These are phyloP conservation scores for Eutypa lata DNA, from an alignment of 2,329 filamentous ascomycete genomes.

Conservation along the genomic window DNA sequence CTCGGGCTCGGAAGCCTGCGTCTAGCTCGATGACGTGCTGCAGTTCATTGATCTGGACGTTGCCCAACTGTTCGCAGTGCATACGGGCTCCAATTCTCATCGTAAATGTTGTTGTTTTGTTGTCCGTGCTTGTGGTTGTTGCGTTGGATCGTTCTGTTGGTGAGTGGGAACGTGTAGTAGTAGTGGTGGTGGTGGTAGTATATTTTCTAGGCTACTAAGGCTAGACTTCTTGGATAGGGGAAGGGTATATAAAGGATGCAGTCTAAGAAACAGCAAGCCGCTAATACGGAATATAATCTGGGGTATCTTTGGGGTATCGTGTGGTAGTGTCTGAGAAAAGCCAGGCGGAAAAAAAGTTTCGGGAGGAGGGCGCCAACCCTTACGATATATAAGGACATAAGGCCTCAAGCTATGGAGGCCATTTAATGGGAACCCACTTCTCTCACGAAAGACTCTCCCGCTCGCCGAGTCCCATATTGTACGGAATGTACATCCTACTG, in stretches of 20 bases:
- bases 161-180: no score
- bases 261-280: not conserved
- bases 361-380: no score
- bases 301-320: no score
- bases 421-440: not conserved
- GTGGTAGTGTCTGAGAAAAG: no score
- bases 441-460: not conserved
- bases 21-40: constrained; percentile 4
- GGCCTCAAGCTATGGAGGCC: not conserved
- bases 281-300: not conserved
- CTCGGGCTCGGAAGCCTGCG: not conserved
- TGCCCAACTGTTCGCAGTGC: not conserved
- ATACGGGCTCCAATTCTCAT: constrained; percentile 1
- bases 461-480: not conserved
- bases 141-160: no score
- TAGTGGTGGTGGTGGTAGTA: no score
- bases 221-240: not conserved
- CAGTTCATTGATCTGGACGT: constrained; percentile 2
- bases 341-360: no score
- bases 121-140: not conserved
- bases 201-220: not conserved
- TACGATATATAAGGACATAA: no score
- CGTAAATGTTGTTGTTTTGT: not conserved
- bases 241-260: not conserved
- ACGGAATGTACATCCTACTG: no score